Evolutionary conservation across 2,329 filamentous ascomycete species (phyloP).

Genomic region (Hypomyces rosellus): DNA sequence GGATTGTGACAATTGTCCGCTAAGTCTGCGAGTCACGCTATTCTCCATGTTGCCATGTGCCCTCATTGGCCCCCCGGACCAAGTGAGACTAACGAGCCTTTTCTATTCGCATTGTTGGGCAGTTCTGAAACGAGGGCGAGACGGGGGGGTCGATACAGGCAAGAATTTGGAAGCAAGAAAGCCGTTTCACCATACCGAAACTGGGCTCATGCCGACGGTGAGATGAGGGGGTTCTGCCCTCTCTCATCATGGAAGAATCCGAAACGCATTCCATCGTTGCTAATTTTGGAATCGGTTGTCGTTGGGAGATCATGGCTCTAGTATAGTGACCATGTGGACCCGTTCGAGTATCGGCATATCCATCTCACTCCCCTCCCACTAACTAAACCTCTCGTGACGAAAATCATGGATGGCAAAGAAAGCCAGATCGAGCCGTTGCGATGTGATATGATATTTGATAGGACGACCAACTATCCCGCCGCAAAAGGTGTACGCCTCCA

Average conservation of each 20-base stretch:
- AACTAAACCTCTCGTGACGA: too few relatives aligned
- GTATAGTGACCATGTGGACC: neutral
- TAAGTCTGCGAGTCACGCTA: conserved; percentile 10
- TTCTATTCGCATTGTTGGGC: neutral
- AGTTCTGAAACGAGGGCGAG: conserved; percentile 7
- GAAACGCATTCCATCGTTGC: conserved; percentile 1
- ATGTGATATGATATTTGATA: neutral
- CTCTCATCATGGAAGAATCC: conserved; percentile 8
- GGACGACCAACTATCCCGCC: neutral
- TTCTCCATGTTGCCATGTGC: conserved; percentile 4
- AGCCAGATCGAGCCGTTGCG: neutral
- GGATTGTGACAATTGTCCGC: conserved; percentile 8
- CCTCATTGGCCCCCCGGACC: conserved; percentile 8
- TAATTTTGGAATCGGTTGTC: neutral
- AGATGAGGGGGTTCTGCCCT: conserved; percentile 1
- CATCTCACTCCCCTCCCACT: neutral
- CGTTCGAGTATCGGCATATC: neutral
- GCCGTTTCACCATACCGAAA: conserved; percentile 10
- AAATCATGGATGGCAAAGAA: neutral
- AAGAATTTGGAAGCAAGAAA: neutral
- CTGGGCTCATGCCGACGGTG: conserved; percentile 10
- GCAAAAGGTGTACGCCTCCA: neutral
- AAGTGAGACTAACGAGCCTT: conserved; percentile 6
- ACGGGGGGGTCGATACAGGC: neutral
- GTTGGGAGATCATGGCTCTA: neutral